These are phyloP conservation scores for Begonia masoniana DNA, from an alignment of 306 rosid genomes.

Conservation along the genomic window DNA sequence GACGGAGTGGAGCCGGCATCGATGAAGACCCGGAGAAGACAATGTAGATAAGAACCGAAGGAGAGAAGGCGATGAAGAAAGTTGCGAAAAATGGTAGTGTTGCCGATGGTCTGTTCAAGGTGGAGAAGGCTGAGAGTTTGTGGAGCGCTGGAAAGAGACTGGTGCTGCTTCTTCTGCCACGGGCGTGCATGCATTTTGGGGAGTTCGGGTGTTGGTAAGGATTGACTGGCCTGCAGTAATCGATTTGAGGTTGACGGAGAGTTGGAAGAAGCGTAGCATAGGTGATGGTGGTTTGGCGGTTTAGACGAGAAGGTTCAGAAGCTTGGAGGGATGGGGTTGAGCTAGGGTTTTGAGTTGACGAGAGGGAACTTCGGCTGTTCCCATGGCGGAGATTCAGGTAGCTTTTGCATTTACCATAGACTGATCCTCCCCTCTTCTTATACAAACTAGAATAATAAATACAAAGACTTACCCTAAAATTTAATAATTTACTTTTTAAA, in stretches of 20 bases:
- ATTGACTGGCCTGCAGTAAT: conserved; percentile 9
- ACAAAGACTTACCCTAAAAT: too few species aligned
- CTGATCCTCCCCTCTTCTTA: too few species aligned
- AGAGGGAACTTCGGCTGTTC: neutral
- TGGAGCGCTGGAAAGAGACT: conserved; percentile 21
- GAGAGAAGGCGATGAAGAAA: conserved; percentile 28
- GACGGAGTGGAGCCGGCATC: conserved; percentile 19
- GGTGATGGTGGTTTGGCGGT: conserved; percentile 7
- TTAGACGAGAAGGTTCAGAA: conserved; percentile 4
- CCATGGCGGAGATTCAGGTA: neutral
- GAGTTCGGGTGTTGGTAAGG: conserved; percentile 30
- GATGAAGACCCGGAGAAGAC: conserved; percentile 24
- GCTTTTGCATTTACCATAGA: neutral
- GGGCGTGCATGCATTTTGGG: conserved; percentile 15
- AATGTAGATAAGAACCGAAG: conserved; percentile 21
- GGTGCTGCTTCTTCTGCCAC: conserved; percentile 8
- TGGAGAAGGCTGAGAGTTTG: conserved; percentile 38
- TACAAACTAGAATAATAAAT: too few species aligned
- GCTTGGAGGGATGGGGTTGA: neutral
- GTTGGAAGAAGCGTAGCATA: conserved; percentile 4
- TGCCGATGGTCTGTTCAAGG: conserved; percentile 42
- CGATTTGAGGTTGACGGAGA: conserved; percentile 14
- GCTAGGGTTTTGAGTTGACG: neutral
- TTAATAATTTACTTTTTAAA: too few species aligned
- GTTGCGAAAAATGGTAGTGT: conserved; percentile 38